Evolutionary conservation across 2,329 filamentous ascomycete species (phyloP), one percentile per base, ranked within the genome.

Genomic region (Penicillium sp.): DNA sequence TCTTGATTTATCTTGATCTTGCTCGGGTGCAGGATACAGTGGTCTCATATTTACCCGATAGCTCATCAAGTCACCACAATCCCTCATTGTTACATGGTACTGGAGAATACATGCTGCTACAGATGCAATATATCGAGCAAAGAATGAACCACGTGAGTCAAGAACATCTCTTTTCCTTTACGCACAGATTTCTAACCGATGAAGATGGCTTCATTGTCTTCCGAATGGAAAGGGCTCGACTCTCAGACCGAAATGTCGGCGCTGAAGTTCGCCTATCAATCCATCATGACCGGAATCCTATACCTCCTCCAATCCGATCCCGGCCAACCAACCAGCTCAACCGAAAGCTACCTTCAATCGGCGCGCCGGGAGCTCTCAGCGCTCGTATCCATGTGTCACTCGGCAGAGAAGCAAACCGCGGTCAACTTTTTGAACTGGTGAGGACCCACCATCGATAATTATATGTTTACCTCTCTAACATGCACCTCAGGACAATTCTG

Each of bases 221-320:
- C 48, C 2, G 32, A 31, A 1, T 61, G 59, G 59, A 58, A 46
- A 45, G 57, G 57, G 6, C 45, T 61, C 8, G 52, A 61, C 22
- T 15, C 26, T 4, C 29, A 45, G 12, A 53, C 51, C 38, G 59
- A 61, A 50, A 52, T 61, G 15, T 52, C 56, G 1, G 48, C 59
- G 1, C 51, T 61, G 5, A 45, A 56, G 21, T 61, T 59, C 39
- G 53, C 56, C 10, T 53, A 55, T 33, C 51, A 61, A 37, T 61
- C 56, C 8, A 45, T 60, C 19, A 52, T 53, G 42, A 61, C 59
- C 8, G 53, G 38, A 17, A 53, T 60, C 2, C 45, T 59, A 1
- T 57, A 60, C n/a, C 53, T 59, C 1, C 37, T 42, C 21, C 52
- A 59, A 38, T 15, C 51, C 3, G 35, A 40, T 4, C 44, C 43